Evolutionary conservation across 169 alveolate species (phyloP), one percentile per base, ranked within the genome.

Genomic region (Cryptosporidium felis): DNA sequence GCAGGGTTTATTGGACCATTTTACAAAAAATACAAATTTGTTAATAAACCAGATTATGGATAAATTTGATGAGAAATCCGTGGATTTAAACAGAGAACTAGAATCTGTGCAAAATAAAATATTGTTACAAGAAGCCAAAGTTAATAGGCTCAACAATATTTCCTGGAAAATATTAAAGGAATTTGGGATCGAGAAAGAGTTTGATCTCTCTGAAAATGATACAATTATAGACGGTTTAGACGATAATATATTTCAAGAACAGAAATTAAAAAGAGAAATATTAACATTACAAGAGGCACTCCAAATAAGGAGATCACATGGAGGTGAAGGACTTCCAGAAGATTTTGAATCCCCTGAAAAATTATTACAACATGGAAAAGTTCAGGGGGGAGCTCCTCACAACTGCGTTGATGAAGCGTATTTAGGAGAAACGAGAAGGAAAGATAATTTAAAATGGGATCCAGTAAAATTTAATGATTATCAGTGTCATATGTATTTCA

Each of bases 221-320:
- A 74, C 74, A 5, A 23, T 42, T 30, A 6, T 32, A 21, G 3
- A 36, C 26, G 16, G 8, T 1, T 38, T 12, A 5, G 56, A 28
- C 18, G 6, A 28, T 6, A 16, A 5, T 1, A 47, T 10, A 12
- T 26, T 45, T 12, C 18, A 30, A 28, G 63, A 10, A 56, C 36
- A 21, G 14, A 56, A 74, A 36, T 5, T 6, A 1, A 8, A 47
- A 14, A 53, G 40, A 30, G 85, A 74, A 74, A 32, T 74, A 16
- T 59, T 74, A 3, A 74, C 85, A 38, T 45, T 74, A 6, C 51
- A 74, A 53, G 85, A 74, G 42, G 85, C 85, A 10, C 63, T 74
- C 38, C 56, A 74, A 49, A 51, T 49, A 74, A 74, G 85, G 23
- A 74, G 34, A 74, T 74, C 85, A 38, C 85, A 74, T 36, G 85